Base-by-base conservation (phyloP, 345 rosid species). In the Acer saccharum region DNA sequence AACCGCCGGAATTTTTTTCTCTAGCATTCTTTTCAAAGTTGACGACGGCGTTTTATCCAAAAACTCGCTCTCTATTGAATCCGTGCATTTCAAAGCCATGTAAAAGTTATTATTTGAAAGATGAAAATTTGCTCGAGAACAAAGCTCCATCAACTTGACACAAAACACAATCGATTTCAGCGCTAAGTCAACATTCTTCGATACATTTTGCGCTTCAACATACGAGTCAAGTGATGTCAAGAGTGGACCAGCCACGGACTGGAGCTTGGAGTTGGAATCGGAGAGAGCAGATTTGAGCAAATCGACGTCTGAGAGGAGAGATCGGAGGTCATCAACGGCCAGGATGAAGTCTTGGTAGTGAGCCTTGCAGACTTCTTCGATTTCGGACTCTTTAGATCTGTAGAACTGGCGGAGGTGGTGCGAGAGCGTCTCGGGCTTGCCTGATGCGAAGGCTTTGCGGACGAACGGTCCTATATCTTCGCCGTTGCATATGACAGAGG, bases 241-340 rank as follows among this genome's bases (percentile, higher is more conserved):
- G 71, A 95, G 97, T 74, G 99, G 98, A 9, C 85, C 84, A 13
- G 97, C 94, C 10, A 94, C 96, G 66, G 88, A 84, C 81, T 93
- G 98, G 77, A 95, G 98, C 67, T 86, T 88, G 35, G 94, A 90
- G 82, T 95, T 93, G 52, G 99, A 95, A 71, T 91, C 97, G 48
- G 87, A 89, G 54, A 95, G 94, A 18, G 99, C 83, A 66, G 99
- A 91, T 83, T 95, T 95, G 68, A 95, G 92, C 5, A 93, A 91
- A 44, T 95, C 99, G 68, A 93, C 99, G 77, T 95, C 99, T 64
- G 98, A 95, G 83, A 95, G 95, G 52, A 95, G 92, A 65, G 99
- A 95, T 83, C 97, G 93, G 76, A 95, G 99, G 80, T 93, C 99
- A 80, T 95, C 99, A 61, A 95, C 99, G 80, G 99, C 99, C 63